phyloP scores from a whole-genome alignment of 2,329 filamentous ascomycete species.

The Epichloe sibirici region DNA sequence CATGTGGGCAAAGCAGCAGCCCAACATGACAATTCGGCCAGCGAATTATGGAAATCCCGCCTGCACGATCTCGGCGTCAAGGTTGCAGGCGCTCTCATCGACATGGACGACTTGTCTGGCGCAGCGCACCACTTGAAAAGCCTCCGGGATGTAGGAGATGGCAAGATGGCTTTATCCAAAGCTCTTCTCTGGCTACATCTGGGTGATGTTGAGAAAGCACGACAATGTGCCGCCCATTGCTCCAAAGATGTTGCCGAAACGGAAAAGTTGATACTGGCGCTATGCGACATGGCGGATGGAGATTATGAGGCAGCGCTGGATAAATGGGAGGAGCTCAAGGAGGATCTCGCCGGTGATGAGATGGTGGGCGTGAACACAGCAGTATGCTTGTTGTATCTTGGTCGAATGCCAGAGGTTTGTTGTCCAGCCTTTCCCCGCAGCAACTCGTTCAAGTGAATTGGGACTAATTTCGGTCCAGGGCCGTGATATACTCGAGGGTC shows the following conservation, averaged over 20 bases:
- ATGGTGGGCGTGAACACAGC: constrained; percentile 74
- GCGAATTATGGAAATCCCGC: constrained; percentile 56
- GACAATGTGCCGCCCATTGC: constrained; percentile 32
- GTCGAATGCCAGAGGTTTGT: constrained; percentile 57
- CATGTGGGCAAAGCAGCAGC: constrained; percentile 37
- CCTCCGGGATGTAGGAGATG: constrained; percentile 31
- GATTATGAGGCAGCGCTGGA: constrained; percentile 52
- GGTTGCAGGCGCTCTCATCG: constrained; percentile 55
- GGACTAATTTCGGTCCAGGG: constrained; percentile 35
- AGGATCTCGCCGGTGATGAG: constrained; percentile 37
- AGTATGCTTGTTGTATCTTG: constrained; percentile 73
- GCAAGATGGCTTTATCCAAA: constrained; percentile 33
- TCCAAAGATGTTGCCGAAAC: constrained; percentile 19
- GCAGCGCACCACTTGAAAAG: constrained; percentile 61
- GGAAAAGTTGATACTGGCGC: constrained; percentile 46
- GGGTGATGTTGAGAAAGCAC: constrained; percentile 62
- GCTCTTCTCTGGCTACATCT: constrained; percentile 66
- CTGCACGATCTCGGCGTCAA: constrained; percentile 63
- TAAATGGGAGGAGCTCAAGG: constrained; percentile 44
- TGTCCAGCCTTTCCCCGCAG: background rate
- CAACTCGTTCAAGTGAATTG: no score
- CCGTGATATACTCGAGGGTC: constrained; percentile 49
- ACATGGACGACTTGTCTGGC: constrained; percentile 79
- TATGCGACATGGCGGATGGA: constrained; percentile 69
- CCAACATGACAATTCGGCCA: constrained; percentile 38